A percentile compares a stretch with the other conserved stretches of the same genome.
phyloP scores from a whole-genome alignment of 805 yeast genomes.

The Myxozyma geophila region DNA sequence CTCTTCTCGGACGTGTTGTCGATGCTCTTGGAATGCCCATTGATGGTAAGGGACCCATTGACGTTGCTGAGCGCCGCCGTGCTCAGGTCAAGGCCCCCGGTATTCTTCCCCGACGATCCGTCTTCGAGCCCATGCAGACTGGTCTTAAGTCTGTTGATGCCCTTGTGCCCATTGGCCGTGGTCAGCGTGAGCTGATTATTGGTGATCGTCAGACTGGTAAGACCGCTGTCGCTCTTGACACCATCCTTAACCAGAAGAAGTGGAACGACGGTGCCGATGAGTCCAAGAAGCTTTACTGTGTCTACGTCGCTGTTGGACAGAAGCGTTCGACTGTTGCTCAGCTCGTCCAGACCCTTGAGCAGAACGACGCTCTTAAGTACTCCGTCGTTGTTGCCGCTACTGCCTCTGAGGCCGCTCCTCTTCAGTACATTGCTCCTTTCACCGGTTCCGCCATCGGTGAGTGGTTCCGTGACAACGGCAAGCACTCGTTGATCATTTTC shows the following conservation, averaged over 20 bases:
- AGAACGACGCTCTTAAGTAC: constrained; percentile 96
- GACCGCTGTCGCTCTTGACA: constrained; percentile 98
- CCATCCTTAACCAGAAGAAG: constrained; percentile 98
- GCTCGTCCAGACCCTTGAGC: constrained; percentile 98
- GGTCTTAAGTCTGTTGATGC: constrained; percentile 99
- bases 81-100: constrained; percentile 99
- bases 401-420: constrained; percentile 99
- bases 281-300: constrained; percentile 98
- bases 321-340: constrained; percentile 99
- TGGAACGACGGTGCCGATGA: constrained; percentile 96
- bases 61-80: constrained; percentile 80
- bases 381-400: constrained; percentile 98
- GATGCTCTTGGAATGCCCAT: constrained; percentile 99
- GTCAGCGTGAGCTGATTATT: constrained; percentile 99
- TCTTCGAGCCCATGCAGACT: constrained; percentile 99
- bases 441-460: constrained; percentile 99
- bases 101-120: constrained; percentile 98
- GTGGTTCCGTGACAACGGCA: constrained; percentile 99
- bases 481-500: constrained; percentile 93
- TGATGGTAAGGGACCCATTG: constrained; percentile 99
- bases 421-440: constrained; percentile 99
- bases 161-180: constrained; percentile 99
- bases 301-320: constrained; percentile 99
- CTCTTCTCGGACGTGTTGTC: constrained; percentile 97
- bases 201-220: constrained; percentile 99